These are phyloP conservation scores for Xylaria sp. DNA, from an alignment of 2,329 filamentous ascomycete species.

Conservation along the genomic window DNA sequence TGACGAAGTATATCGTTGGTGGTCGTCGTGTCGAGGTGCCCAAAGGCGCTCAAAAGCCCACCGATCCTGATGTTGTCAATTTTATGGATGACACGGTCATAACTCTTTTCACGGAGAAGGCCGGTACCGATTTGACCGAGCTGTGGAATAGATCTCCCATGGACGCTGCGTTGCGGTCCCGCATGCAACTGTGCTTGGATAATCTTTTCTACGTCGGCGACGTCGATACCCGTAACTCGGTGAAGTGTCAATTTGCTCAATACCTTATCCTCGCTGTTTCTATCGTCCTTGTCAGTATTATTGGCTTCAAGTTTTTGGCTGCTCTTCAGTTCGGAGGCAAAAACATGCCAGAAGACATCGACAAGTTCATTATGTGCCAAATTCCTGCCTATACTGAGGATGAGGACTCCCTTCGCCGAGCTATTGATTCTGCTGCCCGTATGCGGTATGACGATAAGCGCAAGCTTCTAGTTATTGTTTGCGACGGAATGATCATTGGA, in stretches of 20 bases:
- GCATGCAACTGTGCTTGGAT: conserved; percentile 87
- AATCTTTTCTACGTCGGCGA: conserved; percentile 96
- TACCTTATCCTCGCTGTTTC: conserved; percentile 92
- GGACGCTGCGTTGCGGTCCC: conserved; percentile 63
- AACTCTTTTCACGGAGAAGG: conserved; percentile 77
- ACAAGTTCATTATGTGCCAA: conserved; percentile 98
- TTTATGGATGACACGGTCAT: conserved; percentile 86
- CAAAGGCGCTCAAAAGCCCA: conserved; percentile 60
- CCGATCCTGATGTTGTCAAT: conserved; percentile 65
- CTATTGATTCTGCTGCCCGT: conserved; percentile 93
- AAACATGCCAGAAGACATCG: conserved; percentile 92
- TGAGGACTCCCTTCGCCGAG: conserved; percentile 95
- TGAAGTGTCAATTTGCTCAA: conserved; percentile 84
- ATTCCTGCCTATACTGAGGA: conserved; percentile 98
- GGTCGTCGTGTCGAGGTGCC: conserved; percentile 73
- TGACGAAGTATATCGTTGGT: conserved; percentile 83
- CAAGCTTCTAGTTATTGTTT: conserved; percentile 91
- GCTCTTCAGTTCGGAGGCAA: conserved; percentile 93
- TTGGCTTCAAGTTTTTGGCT: conserved; percentile 96
- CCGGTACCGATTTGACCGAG: conserved; percentile 84
- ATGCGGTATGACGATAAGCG: conserved; percentile 99
- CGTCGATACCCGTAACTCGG: conserved; percentile 89
- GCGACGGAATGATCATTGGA: conserved; percentile 99
- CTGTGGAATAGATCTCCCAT: conserved; percentile 80
- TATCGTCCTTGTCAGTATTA: conserved; percentile 80